phyloP scores from a whole-genome alignment of 208 protist species.

The Acanthamoeba rhysodes region DNA sequence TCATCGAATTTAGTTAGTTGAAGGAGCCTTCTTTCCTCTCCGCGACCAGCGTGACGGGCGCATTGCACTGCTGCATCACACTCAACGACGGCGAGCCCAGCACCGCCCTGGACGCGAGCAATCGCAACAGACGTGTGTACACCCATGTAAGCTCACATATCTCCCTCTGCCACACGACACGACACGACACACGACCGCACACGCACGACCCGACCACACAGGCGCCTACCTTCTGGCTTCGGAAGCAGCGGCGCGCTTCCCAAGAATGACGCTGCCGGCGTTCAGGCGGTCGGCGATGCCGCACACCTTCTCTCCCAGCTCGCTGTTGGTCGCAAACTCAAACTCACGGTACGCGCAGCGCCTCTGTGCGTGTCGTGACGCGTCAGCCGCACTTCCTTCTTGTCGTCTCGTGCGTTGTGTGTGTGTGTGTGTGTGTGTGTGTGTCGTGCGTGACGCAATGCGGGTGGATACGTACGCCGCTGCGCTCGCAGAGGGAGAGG shows the following conservation, averaged over 20 bases:
- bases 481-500: not conserved
- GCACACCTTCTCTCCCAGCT: constrained; percentile 36
- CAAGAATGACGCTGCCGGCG: constrained; percentile 7
- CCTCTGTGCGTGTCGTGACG: not conserved
- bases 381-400: too few relatives aligned
- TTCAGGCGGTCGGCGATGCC: not conserved
- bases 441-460: not conserved
- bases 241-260: not conserved
- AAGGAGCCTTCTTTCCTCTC: constrained; percentile 13
- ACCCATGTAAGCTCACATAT: not conserved
- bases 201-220: not conserved
- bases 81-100: constrained; percentile 39
- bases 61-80: constrained; percentile 20
- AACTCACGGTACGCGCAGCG: constrained; percentile 27
- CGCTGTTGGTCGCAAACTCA: constrained; percentile 25
- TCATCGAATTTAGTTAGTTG: not conserved
- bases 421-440: too few relatives aligned
- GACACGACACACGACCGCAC: too few relatives aligned
- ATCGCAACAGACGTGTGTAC: not conserved
- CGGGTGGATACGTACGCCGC: not conserved
- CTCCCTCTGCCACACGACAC: not conserved
- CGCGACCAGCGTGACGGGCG: constrained; percentile 8
- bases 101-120: not conserved
- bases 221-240: not conserved
- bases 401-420: too few relatives aligned